Percentiles rank a stretch among this genome's conserved stretches.
These are phyloP conservation scores for Phyllosticta capitalensis DNA, from an alignment of 2,329 filamentous ascomycete species.

Conservation along the genomic window DNA sequence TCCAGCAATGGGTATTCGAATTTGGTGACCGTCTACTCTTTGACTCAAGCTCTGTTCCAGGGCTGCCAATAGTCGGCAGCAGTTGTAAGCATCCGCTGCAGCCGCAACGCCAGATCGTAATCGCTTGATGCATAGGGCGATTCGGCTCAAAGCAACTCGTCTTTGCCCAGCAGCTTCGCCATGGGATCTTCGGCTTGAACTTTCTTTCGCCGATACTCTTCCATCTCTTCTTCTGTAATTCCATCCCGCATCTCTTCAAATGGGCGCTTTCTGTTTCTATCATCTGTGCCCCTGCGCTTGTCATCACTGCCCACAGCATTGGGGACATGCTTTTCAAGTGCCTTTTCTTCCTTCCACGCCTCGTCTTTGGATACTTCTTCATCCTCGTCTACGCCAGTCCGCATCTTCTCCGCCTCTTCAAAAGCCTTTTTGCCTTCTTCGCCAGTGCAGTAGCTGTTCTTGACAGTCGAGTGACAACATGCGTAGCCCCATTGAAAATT, in stretches of 20 bases:
- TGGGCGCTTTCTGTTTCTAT: conserved; percentile 56
- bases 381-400: conserved; percentile 37
- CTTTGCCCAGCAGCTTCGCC: conserved; percentile 68
- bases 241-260: conserved; percentile 69
- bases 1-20: background rate
- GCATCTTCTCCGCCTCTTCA: conserved; percentile 60
- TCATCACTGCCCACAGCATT: conserved; percentile 33
- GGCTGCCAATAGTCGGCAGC: background rate
- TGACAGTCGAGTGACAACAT: conserved; percentile 87
- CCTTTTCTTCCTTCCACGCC: conserved; percentile 35
- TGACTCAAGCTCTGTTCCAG: background rate
- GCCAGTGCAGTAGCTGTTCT: conserved; percentile 96
- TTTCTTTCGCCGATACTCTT: conserved; percentile 70
- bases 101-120: background rate
- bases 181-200: conserved; percentile 74
- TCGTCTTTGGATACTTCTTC: conserved; percentile 31
- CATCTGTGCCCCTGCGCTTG: conserved; percentile 27
- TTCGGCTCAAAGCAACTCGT: conserved; percentile 44
- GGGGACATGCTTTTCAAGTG: conserved; percentile 32
- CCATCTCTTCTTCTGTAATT: conserved; percentile 74
- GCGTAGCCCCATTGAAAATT: conserved; percentile 93
- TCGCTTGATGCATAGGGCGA: background rate
- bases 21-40: background rate
- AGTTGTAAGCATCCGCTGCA: background rate
- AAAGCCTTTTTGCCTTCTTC: conserved; percentile 76